Percentiles rank a stretch among this genome's conserved stretches.
phyloP scores from a whole-genome alignment of 2,329 filamentous ascomycete genomes.

The Pseudofabraea citricarpa region DNA sequence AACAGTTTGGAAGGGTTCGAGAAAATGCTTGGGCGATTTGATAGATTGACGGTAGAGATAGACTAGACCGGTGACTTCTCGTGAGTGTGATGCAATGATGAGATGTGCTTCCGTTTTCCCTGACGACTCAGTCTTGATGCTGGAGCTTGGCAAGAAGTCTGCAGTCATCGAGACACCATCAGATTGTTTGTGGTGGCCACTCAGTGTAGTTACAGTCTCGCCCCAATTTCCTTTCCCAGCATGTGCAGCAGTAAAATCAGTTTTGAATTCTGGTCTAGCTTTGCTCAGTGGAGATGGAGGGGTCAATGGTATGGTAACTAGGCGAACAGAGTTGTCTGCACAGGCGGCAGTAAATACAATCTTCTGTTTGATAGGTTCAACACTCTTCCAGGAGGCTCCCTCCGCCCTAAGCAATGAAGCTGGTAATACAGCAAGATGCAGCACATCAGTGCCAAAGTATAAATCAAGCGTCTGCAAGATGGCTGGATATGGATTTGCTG shows the following conservation, averaged over 20 bases:
- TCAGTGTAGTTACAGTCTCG: conserved; percentile 50
- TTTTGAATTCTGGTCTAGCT: conserved; percentile 45
- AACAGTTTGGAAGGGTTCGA: conserved; percentile 56
- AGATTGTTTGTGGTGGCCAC: conserved; percentile 47
- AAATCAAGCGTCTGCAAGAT: conserved; percentile 58
- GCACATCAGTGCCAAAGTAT: conserved; percentile 49
- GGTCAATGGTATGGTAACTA: conserved; percentile 55
- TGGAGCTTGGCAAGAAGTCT: too few species aligned
- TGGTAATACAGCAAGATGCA: conserved; percentile 52
- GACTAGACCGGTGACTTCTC: conserved; percentile 53
- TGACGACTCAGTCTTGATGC: conserved; percentile 29
- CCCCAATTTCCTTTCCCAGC: conserved; percentile 61
- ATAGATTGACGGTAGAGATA: conserved; percentile 54
- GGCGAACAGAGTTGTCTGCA: conserved; percentile 49
- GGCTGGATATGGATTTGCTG: conserved; percentile 41
- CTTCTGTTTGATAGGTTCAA: conserved; percentile 46
- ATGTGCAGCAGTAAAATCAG: conserved; percentile 45
- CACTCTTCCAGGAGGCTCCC: conserved; percentile 39
- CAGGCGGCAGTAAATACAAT: conserved; percentile 59
- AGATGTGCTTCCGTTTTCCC: conserved; percentile 38
- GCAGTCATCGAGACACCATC: conserved; percentile 52
- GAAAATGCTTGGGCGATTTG: conserved; percentile 19
- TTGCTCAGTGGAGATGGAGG: conserved; percentile 59
- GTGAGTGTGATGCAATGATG: conserved; percentile 56
- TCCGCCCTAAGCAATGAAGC: conserved; percentile 44